phyloP scores from a whole-genome alignment of 225 moss, liverwort and hornwort genomes.

The Polytrichum formosum region DNA sequence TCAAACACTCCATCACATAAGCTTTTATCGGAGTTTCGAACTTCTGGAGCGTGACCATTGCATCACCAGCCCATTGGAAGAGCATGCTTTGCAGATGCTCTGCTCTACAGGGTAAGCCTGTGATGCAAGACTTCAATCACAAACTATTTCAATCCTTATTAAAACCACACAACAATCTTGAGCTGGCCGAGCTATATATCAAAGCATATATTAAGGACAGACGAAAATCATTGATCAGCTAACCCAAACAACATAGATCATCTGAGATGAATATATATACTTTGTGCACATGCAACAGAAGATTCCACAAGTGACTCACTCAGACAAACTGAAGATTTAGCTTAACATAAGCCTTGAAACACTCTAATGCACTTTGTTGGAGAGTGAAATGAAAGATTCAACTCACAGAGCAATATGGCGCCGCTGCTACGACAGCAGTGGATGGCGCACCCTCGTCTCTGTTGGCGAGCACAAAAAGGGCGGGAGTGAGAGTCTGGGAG shows the following conservation, averaged over 20 bases:
- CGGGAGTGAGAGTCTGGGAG: constrained; percentile 33
- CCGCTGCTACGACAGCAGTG: constrained; percentile 26
- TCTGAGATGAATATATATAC: background rate
- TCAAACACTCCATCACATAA: no score
- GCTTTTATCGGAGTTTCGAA: no score
- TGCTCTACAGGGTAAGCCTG: no score
- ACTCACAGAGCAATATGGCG: constrained; percentile 27
- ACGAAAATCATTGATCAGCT: no score
- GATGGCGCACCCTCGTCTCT: background rate
- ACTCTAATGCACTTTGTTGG: background rate
- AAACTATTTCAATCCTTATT: no score
- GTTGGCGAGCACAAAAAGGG: constrained; percentile 19
- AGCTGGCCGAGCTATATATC: background rate
- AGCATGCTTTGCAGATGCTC: no score
- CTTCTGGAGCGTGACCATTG: no score
- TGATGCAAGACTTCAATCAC: no score
- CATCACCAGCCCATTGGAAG: no score
- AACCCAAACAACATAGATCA: background rate
- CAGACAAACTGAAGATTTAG: background rate
- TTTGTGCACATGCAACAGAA: background rate
- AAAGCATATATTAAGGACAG: background rate
- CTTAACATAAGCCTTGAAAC: background rate
- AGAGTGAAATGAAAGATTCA: background rate
- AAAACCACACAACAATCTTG: background rate
- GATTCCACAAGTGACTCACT: background rate